phyloP scores from a whole-genome alignment of 108 stramenopile species.

The Hondaea fermentalgiana region DNA sequence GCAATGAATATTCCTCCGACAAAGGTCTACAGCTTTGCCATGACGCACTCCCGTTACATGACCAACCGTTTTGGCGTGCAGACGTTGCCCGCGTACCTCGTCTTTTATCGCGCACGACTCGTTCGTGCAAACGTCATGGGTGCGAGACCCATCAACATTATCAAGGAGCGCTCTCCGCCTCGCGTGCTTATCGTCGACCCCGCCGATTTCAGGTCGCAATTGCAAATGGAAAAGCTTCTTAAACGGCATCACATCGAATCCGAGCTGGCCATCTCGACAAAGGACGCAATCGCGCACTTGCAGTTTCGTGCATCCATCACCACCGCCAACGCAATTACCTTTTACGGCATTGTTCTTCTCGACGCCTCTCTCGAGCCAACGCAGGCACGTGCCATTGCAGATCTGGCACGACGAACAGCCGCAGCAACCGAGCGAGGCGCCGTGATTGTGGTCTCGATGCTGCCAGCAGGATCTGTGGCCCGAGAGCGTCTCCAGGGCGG shows the following conservation, averaged over 20 bases:
- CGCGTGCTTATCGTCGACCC: neutral
- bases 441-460: neutral
- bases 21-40: neutral
- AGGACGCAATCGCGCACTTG: neutral
- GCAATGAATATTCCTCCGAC: neutral
- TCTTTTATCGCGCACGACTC: neutral
- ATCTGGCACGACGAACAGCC: neutral
- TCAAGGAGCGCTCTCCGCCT: neutral
- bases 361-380: neutral
- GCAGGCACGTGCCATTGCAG: neutral
- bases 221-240: constrained; percentile 1
- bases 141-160: neutral
- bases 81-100: neutral
- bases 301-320: neutral
- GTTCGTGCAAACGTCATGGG: neutral
- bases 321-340: neutral
- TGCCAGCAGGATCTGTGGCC: constrained; percentile 22
- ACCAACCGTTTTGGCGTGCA: neutral
- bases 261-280: neutral
- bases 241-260: neutral
- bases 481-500: constrained; percentile 31
- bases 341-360: neutral
- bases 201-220: neutral
- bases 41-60: neutral
- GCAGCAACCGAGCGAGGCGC: neutral